Conservation (phyloP, 2,329 filamentous ascomycete genomes). For the Pyricularia sp. region DNA sequence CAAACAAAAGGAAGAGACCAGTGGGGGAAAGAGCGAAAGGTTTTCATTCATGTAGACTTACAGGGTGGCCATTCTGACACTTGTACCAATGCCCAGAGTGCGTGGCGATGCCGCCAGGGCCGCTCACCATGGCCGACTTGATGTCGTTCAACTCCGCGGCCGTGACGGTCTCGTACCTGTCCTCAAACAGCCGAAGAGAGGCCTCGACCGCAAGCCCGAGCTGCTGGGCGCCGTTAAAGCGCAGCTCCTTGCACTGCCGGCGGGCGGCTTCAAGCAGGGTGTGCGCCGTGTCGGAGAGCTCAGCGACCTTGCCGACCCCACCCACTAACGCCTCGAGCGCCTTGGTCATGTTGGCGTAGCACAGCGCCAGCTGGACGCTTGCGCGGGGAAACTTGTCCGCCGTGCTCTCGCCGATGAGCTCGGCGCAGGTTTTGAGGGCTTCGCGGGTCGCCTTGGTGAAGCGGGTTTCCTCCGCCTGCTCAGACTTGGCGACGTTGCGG, state of each 20-base stretch:
- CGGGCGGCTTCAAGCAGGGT: constrained; percentile 7
- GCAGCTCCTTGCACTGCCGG: not conserved
- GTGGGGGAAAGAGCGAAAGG: not conserved
- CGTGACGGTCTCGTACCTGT: constrained; percentile 31
- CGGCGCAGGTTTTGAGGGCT: not conserved
- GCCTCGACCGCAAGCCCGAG: constrained; percentile 8
- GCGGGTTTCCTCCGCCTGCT: not conserved
- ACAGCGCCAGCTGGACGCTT: not conserved
- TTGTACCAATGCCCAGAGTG: constrained; percentile 46
- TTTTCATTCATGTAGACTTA: not conserved
- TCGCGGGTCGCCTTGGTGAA: not conserved
- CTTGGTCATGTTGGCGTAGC: constrained; percentile 1
- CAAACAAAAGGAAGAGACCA: not conserved
- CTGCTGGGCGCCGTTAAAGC: constrained; percentile 4
- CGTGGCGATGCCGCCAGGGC: constrained; percentile 27
- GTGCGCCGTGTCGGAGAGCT: constrained; percentile 11
- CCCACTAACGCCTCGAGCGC: not conserved
- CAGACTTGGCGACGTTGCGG: not conserved
- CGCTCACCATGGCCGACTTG: constrained; percentile 35
- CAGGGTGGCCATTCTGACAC: constrained; percentile 40
- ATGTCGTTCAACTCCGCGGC: constrained; percentile 37
- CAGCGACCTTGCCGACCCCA: constrained; percentile 2
- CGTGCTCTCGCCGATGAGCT: not conserved
- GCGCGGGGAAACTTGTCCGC: not conserved
- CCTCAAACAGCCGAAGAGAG: constrained; percentile 13